Conservation (phyloP, 306 rosid species). For the Pyrus bretschneideri region DNA sequence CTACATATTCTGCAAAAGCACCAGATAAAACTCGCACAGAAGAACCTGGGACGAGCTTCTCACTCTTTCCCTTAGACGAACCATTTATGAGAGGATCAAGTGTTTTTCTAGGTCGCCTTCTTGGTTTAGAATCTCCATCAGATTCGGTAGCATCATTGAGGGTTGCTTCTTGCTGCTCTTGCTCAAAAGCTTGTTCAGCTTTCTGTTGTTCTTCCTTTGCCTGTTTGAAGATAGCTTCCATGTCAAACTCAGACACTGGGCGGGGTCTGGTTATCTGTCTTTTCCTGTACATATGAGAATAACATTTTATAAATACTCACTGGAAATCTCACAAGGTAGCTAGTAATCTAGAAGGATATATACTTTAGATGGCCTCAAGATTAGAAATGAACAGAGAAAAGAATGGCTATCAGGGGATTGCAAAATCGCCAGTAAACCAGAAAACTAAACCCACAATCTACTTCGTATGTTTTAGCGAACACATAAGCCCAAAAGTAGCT, state of each 20-base stretch:
- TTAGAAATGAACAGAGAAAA: conserved; percentile 2
- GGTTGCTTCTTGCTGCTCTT: conserved; percentile 38
- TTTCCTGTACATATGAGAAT: conserved; percentile 41
- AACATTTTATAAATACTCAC: conserved; percentile 13
- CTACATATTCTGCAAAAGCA: conserved; percentile 63
- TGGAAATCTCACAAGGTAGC: not conserved
- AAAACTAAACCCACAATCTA: not conserved
- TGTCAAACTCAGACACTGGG: conserved; percentile 61
- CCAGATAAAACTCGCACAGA: conserved; percentile 63
- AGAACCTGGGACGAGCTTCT: conserved; percentile 52
- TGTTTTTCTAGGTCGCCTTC: conserved; percentile 33
- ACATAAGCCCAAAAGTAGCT: not conserved
- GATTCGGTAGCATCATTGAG: conserved; percentile 26
- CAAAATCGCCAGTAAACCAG: not conserved
- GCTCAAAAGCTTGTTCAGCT: conserved; percentile 56
- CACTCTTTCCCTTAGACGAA: conserved; percentile 20
- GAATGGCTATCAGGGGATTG: not conserved
- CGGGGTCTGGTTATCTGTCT: conserved; percentile 72
- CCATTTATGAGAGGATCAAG: conserved; percentile 20
- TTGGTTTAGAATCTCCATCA: conserved; percentile 40
- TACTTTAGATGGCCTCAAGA: not conserved
- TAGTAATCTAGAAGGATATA: not conserved
- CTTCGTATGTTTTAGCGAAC: not conserved
- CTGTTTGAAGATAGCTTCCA: conserved; percentile 61
- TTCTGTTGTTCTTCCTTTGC: conserved; percentile 77